Base-by-base conservation (phyloP, 345 rosid species). In the Ceriops tagal region DNA sequence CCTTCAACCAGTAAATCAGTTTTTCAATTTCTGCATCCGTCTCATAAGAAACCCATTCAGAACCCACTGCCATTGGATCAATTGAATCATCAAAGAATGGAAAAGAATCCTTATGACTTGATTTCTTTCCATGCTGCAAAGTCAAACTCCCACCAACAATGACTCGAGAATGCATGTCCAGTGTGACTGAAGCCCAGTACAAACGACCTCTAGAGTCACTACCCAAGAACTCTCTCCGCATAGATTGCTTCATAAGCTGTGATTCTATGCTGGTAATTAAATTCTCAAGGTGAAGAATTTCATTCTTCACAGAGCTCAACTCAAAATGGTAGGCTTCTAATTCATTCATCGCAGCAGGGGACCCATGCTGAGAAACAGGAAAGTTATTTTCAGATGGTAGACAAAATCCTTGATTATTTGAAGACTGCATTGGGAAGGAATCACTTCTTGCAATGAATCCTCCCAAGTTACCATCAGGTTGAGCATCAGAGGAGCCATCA, bases 141-240 rank as follows among this genome's bases (percentile, higher is more conserved):
- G 78, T 79, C 64, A 85, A 80, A 83, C 89, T 87, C 79, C 86
- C 88, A 80, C 90, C 97, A 76, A 87, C 96, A 71, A 88, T 68
- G 78, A 95, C 70, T 74, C 47, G 81, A 34, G 85, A 86, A 83
- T 71, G 68, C 68, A 81, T 79, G 28, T 78, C 84, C 11, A 78
- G 88, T 60, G 78, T 69, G 46, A 81, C 82, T 66, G 93, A 88
- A 80, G 85, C 83, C 96, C 96, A 95, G 76, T 95, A 95, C 65
- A 95, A 68, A 59, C 88, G 92, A 76, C 93, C 92, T 65, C 78
- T 61, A 68, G 92, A 84, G 85, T 95, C 99, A 63, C 74, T 72
- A n/a, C 99, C 99, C 85, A 92, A 73, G 82, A 87, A 87, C 66
- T 95, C 93, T 79, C 84, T 85, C 43, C 97, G 89, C 52, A 87